Percentiles rank a stretch among this genome's conserved stretches.
Conservation (phyloP, 192 early-diverging fungal genomes). For the Coemansia erecta region DNA sequence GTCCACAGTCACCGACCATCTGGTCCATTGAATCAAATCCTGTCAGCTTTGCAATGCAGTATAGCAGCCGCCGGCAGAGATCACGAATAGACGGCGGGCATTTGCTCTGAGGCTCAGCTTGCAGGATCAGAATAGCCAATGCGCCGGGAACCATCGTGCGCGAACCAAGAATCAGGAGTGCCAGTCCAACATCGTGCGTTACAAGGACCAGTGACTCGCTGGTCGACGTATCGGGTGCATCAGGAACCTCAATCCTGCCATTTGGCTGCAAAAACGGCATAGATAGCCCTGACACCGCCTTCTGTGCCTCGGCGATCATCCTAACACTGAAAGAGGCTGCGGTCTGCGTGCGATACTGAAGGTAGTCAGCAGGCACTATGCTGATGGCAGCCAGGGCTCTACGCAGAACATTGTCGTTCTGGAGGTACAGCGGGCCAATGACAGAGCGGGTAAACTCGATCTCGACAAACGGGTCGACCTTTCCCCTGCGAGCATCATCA, state of each 20-base stretch:
- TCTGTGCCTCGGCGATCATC: constrained; percentile 40
- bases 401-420: not conserved
- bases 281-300: constrained; percentile 18
- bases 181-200: constrained; percentile 43
- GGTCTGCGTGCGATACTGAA: constrained; percentile 25
- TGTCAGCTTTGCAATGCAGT: constrained; percentile 9
- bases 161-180: constrained; percentile 18
- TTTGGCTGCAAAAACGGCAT: constrained; percentile 22
- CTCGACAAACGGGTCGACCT: constrained; percentile 29
- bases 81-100: constrained; percentile 10
- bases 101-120: constrained; percentile 8
- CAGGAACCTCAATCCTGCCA: constrained; percentile 26
- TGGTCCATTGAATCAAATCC: constrained; percentile 9
- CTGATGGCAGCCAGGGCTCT: constrained; percentile 18
- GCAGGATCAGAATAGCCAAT: constrained; percentile 23
- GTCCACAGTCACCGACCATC: constrained; percentile 15
- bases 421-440: constrained; percentile 29
- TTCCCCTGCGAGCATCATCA: constrained; percentile 17
- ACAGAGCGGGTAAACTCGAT: constrained; percentile 24
- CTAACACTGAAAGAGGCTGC: constrained; percentile 15
- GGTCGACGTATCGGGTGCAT: constrained; percentile 10
- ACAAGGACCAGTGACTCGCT: constrained; percentile 28
- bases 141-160: constrained; percentile 24
- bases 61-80: constrained; percentile 28
- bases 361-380: constrained; percentile 10